These are phyloP conservation scores for Paramecium bursaria DNA, from an alignment of 73 alveolate species.

Conservation along the genomic window DNA sequence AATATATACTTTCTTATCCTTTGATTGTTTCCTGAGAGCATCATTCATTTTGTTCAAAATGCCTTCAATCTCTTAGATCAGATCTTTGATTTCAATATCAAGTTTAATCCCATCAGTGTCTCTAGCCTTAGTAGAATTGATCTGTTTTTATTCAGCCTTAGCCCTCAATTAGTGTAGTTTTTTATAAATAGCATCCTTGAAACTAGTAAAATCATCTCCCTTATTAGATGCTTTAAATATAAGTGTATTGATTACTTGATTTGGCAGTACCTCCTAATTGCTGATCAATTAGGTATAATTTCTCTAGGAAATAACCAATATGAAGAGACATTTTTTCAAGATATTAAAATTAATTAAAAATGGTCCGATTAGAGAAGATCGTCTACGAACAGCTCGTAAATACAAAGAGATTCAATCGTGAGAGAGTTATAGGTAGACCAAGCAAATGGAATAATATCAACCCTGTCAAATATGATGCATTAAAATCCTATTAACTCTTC, in stretches of 20 bases:
- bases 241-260: not conserved
- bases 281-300: not conserved
- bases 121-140: not conserved
- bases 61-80: slow-evolving; percentile 21
- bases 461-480: too few relatives aligned
- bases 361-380: slow-evolving; percentile 71
- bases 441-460: slow-evolving; percentile 64
- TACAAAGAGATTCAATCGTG: slow-evolving; percentile 45
- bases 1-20: slow-evolving; percentile 19
- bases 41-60: slow-evolving; percentile 22
- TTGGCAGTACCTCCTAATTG: slow-evolving; percentile 55
- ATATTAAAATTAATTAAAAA: slow-evolving; percentile 16
- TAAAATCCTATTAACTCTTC: too few relatives aligned
- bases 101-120: not conserved
- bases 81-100: slow-evolving; percentile 27
- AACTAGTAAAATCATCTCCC: slow-evolving; percentile 50
- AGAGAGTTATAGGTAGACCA: slow-evolving; percentile 65
- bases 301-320: slow-evolving; percentile 23
- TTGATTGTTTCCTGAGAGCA: slow-evolving; percentile 28
- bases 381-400: slow-evolving; percentile 64
- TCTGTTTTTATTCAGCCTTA: not conserved
- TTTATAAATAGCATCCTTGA: slow-evolving; percentile 34
- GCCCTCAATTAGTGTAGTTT: slow-evolving; percentile 7
- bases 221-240: not conserved
- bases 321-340: slow-evolving; percentile 33